Evolutionary conservation across 805 yeast species (phyloP).

Genomic region (Candida easanensis): DNA sequence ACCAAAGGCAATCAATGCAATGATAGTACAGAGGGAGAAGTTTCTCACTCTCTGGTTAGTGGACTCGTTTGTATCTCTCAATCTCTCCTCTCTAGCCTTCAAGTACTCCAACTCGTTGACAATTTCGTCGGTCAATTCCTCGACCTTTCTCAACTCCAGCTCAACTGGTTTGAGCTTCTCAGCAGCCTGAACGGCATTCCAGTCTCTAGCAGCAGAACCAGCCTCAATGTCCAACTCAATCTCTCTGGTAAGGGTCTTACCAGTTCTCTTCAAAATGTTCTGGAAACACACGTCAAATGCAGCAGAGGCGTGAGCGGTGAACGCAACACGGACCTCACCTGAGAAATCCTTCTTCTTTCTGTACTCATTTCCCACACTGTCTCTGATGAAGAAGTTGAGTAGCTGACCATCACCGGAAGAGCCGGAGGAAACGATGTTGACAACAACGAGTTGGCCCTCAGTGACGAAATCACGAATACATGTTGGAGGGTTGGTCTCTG

Average conservation of each 20-base stretch:
- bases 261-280: constrained; percentile 48
- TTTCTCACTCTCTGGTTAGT: constrained; percentile 90
- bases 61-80: constrained; percentile 96
- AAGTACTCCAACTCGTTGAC: constrained; percentile 77
- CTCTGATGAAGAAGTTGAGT: constrained; percentile 64
- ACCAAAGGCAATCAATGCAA: constrained; percentile 75
- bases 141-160: constrained; percentile 81
- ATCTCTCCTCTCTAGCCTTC: constrained; percentile 81
- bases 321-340: constrained; percentile 71
- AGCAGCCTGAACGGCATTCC: constrained; percentile 91
- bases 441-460: constrained; percentile 84
- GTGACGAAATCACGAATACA: constrained; percentile 92
- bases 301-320: constrained; percentile 78
- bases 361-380: constrained; percentile 82
- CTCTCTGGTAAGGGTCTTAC: constrained; percentile 55
- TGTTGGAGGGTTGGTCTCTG: constrained; percentile 50
- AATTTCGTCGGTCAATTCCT: constrained; percentile 83
- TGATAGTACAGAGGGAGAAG: constrained; percentile 70
- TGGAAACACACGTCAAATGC: constrained; percentile 92
- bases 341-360: constrained; percentile 74
- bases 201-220: constrained; percentile 96
- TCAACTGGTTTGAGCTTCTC: constrained; percentile 94
- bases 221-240: constrained; percentile 90
- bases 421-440: constrained; percentile 75
- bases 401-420: constrained; percentile 82